These are phyloP conservation scores for Lactarius tabidus DNA, from an alignment of 768 basidiomycete genomes.

Conservation along the genomic window DNA sequence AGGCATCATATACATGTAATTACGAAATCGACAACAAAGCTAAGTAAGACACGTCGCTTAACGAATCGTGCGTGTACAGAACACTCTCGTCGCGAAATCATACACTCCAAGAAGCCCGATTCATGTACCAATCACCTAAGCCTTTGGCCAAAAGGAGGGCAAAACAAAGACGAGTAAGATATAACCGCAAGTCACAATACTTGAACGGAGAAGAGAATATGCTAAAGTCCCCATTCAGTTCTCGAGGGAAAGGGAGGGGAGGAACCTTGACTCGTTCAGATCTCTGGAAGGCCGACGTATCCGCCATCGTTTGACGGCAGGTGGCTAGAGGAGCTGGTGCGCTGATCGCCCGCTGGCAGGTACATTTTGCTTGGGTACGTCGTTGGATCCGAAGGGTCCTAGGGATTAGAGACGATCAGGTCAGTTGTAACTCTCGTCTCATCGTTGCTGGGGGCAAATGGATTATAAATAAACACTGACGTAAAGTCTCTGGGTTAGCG, in stretches of 20 bases:
- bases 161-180: neutral
- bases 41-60: neutral
- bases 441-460: neutral
- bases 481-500: slow-evolving; percentile 12
- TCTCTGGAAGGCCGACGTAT: slow-evolving; percentile 22
- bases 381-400: slow-evolving; percentile 26
- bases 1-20: neutral
- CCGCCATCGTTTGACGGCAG: neutral
- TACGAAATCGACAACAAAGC: neutral
- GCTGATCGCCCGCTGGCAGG: neutral
- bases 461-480: slow-evolving; percentile 6
- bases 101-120: neutral
- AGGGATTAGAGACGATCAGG: neutral
- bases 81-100: neutral
- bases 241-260: neutral
- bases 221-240: neutral
- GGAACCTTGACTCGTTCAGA: slow-evolving; percentile 1
- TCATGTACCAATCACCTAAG: neutral
- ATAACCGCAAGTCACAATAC: neutral
- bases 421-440: neutral
- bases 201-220: neutral
- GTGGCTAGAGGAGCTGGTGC: neutral
- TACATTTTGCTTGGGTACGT: slow-evolving; percentile 17
- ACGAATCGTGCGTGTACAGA: neutral
- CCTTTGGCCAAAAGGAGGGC: neutral